Percentiles rank a stretch among this genome's conserved stretches.
Evolutionary conservation across 108 stramenopile species (phyloP).

Genomic region (Ochromonas danica): DNA sequence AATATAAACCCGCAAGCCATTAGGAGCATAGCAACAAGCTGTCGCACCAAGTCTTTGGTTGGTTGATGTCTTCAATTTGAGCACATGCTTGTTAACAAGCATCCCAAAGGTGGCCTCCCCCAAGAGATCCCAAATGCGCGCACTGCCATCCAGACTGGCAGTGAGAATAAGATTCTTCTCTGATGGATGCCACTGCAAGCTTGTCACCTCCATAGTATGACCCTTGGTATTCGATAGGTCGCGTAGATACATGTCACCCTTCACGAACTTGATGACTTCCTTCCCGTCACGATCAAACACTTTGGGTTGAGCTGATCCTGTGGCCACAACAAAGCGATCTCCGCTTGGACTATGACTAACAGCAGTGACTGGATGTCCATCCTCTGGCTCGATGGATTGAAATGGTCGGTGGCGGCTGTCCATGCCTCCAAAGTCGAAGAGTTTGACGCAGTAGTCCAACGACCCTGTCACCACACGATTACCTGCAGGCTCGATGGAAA

Average conservation of each 20-base stretch:
- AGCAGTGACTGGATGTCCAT: constrained; percentile 58
- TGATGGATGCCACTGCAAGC: constrained; percentile 78
- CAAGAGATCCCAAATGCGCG: constrained; percentile 76
- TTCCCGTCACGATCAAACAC: constrained; percentile 74
- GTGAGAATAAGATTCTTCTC: constrained; percentile 68
- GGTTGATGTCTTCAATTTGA: constrained; percentile 36
- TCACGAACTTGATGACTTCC: constrained; percentile 68
- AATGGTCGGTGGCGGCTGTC: constrained; percentile 54
- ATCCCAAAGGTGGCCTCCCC: constrained; percentile 71
- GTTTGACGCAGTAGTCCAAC: constrained; percentile 63
- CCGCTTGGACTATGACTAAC: constrained; percentile 59
- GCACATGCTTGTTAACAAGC: constrained; percentile 67
- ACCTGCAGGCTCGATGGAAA: constrained; percentile 75
- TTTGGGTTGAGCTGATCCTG: constrained; percentile 71
- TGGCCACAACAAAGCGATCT: constrained; percentile 71
- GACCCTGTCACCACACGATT: constrained; percentile 73
- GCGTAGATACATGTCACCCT: constrained; percentile 79
- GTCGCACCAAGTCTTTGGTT: not conserved
- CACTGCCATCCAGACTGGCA: constrained; percentile 72
- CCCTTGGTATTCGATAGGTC: constrained; percentile 76
- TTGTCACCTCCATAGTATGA: constrained; percentile 74
- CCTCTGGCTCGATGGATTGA: constrained; percentile 54
- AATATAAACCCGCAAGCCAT: constrained; percentile 13
- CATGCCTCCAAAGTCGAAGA: constrained; percentile 84
- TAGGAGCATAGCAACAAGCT: not conserved